phyloP scores from a whole-genome alignment of 768 basidiomycete genomes.

The Leccinum boreale region DNA sequence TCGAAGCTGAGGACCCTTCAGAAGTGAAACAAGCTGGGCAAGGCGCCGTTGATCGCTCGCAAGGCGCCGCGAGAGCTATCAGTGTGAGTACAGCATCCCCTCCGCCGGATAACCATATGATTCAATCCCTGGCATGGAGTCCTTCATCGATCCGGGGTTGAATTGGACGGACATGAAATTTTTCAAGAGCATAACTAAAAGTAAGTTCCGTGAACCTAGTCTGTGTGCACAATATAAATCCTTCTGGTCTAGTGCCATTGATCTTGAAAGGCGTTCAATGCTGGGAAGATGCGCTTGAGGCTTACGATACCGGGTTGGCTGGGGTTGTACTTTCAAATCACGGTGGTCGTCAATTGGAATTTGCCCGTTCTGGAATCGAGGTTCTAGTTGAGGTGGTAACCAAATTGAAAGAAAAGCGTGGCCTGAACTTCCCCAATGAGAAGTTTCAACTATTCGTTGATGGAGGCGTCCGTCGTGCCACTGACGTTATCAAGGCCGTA shows the following conservation, averaged over 20 bases:
- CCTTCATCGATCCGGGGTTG: conserved; percentile 92
- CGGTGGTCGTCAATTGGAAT: conserved; percentile 76
- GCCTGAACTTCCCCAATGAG: conserved; percentile 71
- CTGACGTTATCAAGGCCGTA: conserved; percentile 84
- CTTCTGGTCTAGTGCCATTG: conserved; percentile 66
- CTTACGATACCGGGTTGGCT: conserved; percentile 70
- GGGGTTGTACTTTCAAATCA: conserved; percentile 89
- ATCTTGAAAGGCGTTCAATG: conserved; percentile 88
- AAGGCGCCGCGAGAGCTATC: conserved; percentile 94
- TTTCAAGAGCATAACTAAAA: conserved; percentile 77
- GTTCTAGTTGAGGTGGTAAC: conserved; percentile 83
- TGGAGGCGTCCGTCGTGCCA: conserved; percentile 91
- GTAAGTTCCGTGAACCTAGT: conserved; percentile 27
- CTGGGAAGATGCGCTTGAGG: conserved; percentile 87
- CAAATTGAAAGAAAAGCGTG: conserved; percentile 63
- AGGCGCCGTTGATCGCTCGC: conserved; percentile 68
- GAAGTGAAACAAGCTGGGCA: conserved; percentile 42
- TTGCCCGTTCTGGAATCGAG: conserved; percentile 84
- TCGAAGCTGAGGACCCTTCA: conserved; percentile 65
- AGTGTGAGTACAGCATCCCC: conserved; percentile 48
- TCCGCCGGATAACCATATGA: not conserved
- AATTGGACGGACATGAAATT: conserved; percentile 67
- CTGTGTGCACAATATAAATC: conserved; percentile 1
- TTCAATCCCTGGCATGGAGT: conserved; percentile 37
- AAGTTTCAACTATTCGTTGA: conserved; percentile 87